These are phyloP conservation scores for Curvularia verruculosa DNA, from an alignment of 2,329 filamentous ascomycete species.

Conservation along the genomic window DNA sequence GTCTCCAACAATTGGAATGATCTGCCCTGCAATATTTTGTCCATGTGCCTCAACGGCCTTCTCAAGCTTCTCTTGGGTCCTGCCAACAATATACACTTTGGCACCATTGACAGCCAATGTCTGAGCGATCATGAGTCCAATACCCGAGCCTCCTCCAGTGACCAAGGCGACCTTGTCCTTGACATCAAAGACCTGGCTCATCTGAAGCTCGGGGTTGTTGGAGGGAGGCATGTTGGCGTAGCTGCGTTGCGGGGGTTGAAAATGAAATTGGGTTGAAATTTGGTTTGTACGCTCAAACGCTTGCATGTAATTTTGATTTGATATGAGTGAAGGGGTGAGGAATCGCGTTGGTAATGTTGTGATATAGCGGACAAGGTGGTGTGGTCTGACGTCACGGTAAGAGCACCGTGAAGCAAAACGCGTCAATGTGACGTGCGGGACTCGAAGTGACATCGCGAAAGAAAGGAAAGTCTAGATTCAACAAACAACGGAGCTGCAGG, in stretches of 20 bases:
- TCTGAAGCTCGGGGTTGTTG: slow-evolving; percentile 41
- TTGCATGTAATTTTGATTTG: slow-evolving; percentile 14
- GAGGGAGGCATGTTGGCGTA: slow-evolving; percentile 41
- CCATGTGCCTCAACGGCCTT: slow-evolving; percentile 53
- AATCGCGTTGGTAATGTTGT: slow-evolving; percentile 15
- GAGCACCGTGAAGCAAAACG: slow-evolving; percentile 19
- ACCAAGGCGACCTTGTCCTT: slow-evolving; percentile 51
- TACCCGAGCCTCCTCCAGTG: slow-evolving; percentile 55
- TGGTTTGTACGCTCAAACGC: slow-evolving; percentile 19
- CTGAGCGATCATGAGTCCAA: slow-evolving; percentile 56
- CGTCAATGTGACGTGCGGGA: slow-evolving; percentile 31
- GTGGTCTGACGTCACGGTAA: slow-evolving; percentile 34
- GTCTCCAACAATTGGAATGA: slow-evolving; percentile 55
- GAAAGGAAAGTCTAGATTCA: background rate
- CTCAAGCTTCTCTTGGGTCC: slow-evolving; percentile 56
- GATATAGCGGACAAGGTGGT: slow-evolving; percentile 23
- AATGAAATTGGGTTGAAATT: slow-evolving; percentile 21
- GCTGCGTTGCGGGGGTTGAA: slow-evolving; percentile 15
- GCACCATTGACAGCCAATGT: slow-evolving; percentile 55
- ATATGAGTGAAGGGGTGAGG: slow-evolving; percentile 6
- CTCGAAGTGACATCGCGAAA: slow-evolving; percentile 10
- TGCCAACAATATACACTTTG: slow-evolving; percentile 58
- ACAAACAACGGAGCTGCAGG: background rate
- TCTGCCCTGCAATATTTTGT: slow-evolving; percentile 53
- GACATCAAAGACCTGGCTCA: slow-evolving; percentile 46